Evolutionary conservation across 345 rosid species (phyloP), one percentile per base, ranked within the genome.

Genomic region (Draba incana): DNA sequence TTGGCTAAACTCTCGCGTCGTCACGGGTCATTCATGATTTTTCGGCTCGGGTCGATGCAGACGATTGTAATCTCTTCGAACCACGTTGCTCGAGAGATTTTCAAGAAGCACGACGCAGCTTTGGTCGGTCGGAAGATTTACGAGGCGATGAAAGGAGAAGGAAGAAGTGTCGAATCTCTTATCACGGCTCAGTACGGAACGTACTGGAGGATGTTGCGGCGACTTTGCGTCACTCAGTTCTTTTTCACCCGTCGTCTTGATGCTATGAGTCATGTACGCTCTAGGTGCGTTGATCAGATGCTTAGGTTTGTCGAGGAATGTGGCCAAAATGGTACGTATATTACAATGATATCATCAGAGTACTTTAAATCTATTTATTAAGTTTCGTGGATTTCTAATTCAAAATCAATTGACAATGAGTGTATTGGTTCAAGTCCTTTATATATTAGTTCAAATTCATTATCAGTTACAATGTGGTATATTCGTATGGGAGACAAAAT

Each of bases 121-220:
- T 76, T 87, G 6, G 93, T 93, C 0, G 96, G 98, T 1, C 70
- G 98, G 37, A 88, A 85, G 74, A 83, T 92, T 4, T 92, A 92
- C 37, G 96, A 88, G 75, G 79, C 93, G 23, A 92, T 92, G 86
- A 92, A 81, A 76, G 89, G 73, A 15, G 80, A n/a, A n/a, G 93
- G 4, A 68, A 74, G 64, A 74, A 68, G 77, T 5, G 88, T 83
- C 13, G 90, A 90, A 3, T 88, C 93, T 0, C 62, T 88, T 1
- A 85, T 92, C 62, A 92, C 93, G 1, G 65, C 96, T 27, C 96
- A 87, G 58, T 92, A 88, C 27, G 98, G 98, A 6, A 57, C 88
- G 0, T 84, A 87, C 27, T 92, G 98, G 96, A 79, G 93, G 13
- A 82, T 88, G 86, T 43, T 88, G 9, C 68, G 96, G 52, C 81